phyloP scores from a whole-genome alignment of 768 basidiomycete species.

The Russula sp. region DNA sequence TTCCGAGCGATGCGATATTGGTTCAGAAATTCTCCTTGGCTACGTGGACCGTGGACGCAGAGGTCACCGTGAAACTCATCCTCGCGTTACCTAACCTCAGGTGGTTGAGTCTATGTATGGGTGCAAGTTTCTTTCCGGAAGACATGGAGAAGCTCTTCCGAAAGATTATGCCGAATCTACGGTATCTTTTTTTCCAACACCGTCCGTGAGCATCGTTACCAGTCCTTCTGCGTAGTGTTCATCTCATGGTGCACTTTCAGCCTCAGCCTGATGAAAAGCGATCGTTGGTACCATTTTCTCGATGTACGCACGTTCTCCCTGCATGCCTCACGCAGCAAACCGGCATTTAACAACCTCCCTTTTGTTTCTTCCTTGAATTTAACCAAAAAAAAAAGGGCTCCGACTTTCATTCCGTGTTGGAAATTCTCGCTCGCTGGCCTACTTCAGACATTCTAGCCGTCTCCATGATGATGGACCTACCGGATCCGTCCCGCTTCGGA shows the following conservation, averaged over 20 bases:
- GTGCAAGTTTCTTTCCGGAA: slow-evolving; percentile 72
- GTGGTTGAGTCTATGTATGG: slow-evolving; percentile 57
- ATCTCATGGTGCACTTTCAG: too few species aligned
- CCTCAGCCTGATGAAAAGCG: too few species aligned
- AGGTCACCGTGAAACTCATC: slow-evolving; percentile 60
- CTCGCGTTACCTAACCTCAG: slow-evolving; percentile 44
- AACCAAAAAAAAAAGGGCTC: too few species aligned
- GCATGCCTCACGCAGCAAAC: too few species aligned
- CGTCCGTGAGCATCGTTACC: slow-evolving; percentile 44
- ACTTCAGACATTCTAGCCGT: slow-evolving; percentile 34
- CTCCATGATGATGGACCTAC: slow-evolving; percentile 57
- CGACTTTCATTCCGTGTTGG: slow-evolving; percentile 76
- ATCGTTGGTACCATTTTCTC: too few species aligned
- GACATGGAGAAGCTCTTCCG: slow-evolving; percentile 66
- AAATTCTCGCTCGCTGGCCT: slow-evolving; percentile 59
- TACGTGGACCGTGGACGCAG: slow-evolving; percentile 64
- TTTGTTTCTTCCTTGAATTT: too few species aligned
- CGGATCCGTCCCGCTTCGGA: too few species aligned
- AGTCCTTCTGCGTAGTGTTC: too few species aligned
- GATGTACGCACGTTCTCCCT: not conserved
- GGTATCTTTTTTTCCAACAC: slow-evolving; percentile 60
- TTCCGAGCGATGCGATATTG: slow-evolving; percentile 23
- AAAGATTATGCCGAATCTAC: slow-evolving; percentile 39
- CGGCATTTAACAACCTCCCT: too few species aligned
- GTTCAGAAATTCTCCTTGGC: slow-evolving; percentile 47